Evolutionary conservation across 495 filamentous ascomycete genomes (phyloP), one percentile per base, ranked within the genome.

Genomic region (Penicillium paxilli): DNA sequence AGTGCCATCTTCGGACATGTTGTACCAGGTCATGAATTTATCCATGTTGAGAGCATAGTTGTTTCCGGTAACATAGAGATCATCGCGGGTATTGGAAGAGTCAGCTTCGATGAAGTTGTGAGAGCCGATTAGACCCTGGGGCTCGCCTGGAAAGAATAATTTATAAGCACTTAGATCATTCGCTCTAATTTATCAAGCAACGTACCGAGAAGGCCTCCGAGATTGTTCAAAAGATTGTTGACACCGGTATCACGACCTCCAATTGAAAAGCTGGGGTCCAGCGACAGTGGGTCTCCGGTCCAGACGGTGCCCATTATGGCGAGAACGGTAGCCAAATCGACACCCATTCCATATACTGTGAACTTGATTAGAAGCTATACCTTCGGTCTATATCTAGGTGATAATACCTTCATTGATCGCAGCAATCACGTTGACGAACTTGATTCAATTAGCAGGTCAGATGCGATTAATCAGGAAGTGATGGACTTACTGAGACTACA

Each of bases 51-150:
- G 52, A 8, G 60, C 65, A 50, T 66, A 62, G 50, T 64, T 71
- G 52, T 75, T 75, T 22, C 75, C 76, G 12, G 70, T 74, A 23
- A 75, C 57, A 49, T 80, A 83, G 14, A 79, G 70, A 46, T 85
- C 81, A 12, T 74, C 73, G 11, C 78, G 74, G 0, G 79, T 80
- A 8, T 82, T 73, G 30, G 81, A 85, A 11, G 68, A 75, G 60
- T 87, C 82, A 5, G 70, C 57, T 63, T 86, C 83, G 57, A 79
- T 79, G 26, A 80, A 78, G 60, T 79, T 82, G 58, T 85, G 83
- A 4, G 74, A 80, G 44, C 78, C 77, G 38, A 68, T 71, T 5
- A 86, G 64, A 19, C 81, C 80, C 38, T 67, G 62, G 14, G 78
- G 76, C 16, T 64, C 54, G 23, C 67, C 67, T 70, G 33, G 2